Conservation (phyloP, 495 filamentous ascomycete species). For the Delitschia confertaspora region DNA sequence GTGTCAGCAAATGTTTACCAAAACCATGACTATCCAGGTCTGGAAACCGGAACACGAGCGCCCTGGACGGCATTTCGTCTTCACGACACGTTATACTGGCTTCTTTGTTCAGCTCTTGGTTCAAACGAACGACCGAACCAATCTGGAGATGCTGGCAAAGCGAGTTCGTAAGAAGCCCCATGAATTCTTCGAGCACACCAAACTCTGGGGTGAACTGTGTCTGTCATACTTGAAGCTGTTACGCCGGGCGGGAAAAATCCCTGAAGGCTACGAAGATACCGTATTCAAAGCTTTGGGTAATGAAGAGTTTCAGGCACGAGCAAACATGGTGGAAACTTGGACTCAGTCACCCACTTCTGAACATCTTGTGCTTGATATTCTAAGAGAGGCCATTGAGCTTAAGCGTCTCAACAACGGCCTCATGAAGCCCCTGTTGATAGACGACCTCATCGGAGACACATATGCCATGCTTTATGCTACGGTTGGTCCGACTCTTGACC, state of each 20-base stretch:
- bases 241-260: constrained; percentile 57
- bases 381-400: constrained; percentile 80
- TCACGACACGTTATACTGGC: constrained; percentile 78
- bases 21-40: constrained; percentile 88
- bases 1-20: constrained; percentile 82
- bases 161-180: constrained; percentile 71
- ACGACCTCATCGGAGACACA: constrained; percentile 81
- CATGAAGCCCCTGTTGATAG: constrained; percentile 75
- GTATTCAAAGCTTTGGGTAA: constrained; percentile 68
- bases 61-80: constrained; percentile 86
- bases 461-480: constrained; percentile 67
- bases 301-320: constrained; percentile 65
- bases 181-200: constrained; percentile 76
- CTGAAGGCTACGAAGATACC: constrained; percentile 60
- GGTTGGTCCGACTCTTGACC: constrained; percentile 17
- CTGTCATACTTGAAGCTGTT: constrained; percentile 65
- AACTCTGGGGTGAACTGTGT: constrained; percentile 78
- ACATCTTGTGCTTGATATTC: constrained; percentile 52
- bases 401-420: constrained; percentile 79
- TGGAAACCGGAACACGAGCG: constrained; percentile 94
- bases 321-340: constrained; percentile 47
- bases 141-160: constrained; percentile 70
- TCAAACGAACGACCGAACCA: constrained; percentile 65
- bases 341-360: constrained; percentile 37
- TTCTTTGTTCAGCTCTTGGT: constrained; percentile 69